Base-by-base conservation (phyloP, 805 yeast genomes). In the Phaffomyces opuntiae region DNA sequence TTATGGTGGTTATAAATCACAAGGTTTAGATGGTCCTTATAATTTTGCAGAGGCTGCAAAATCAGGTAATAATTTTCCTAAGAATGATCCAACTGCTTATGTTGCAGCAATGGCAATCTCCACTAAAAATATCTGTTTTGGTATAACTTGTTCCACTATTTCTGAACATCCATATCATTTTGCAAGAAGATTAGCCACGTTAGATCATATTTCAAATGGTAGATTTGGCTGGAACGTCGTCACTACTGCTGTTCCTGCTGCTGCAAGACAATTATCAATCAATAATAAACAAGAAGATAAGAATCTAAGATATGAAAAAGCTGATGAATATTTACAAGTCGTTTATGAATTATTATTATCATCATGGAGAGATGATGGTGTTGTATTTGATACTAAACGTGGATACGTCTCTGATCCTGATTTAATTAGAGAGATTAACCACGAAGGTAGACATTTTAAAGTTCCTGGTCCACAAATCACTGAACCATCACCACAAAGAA, bases 181-280 rank as follows among this genome's bases (percentile, higher is more conserved):
- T 38, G 67, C 72, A 17, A 56, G 73, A 51, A 56, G 74, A 42
- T 48, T 67, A 36, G 70, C 72, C 8, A 70, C 74, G 2, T 37
- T 45, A n/a, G 44, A 40, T 27, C 47, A 40, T 40, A 40, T 45
- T n/a, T 45, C 47, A 7, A 59, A 60, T 17, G 74, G 75, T n/a
- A 60, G 74, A 50, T 53, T 70, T 44, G 74, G 74, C 26, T 70
- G 75, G 75, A 70, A 70, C 48, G 63, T 70, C 21, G 74, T 70
- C 27, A 65, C 72, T 6, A 65, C 72, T 7, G 67, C 68, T 39
- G 53, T 69, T 44, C 70, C 70, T 40, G 62, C 69, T 49, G 74
- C 74, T 7, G 67, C 73, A 7, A 56, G 66, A 49, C 67, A 68
- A 47, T 51, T 66, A 24, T 49, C 64, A 19, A 65, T 66, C 40